A percentile compares a stretch with the other conserved stretches of the same genome.
These are phyloP conservation scores for Phytophthora syringae DNA, from an alignment of 352 stramenopile genomes.

Conservation along the genomic window DNA sequence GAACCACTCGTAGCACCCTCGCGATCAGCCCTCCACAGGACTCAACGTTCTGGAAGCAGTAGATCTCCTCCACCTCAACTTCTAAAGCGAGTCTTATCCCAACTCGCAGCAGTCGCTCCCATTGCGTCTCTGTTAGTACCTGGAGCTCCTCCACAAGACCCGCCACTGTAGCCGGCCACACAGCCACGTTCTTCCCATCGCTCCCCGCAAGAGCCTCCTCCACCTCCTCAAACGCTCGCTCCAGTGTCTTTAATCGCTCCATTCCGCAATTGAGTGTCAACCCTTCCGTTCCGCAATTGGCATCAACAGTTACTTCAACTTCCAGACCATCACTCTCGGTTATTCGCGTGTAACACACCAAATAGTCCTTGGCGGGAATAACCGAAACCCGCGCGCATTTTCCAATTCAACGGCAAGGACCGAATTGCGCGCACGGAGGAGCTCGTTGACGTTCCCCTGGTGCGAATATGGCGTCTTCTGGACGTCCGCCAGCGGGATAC, in stretches of 20 bases:
- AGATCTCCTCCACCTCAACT: slow-evolving; percentile 33
- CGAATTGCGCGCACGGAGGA: not conserved
- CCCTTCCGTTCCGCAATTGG: not conserved
- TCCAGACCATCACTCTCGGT: slow-evolving; percentile 19
- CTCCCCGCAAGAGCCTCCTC: not conserved
- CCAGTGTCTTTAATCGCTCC: slow-evolving; percentile 2
- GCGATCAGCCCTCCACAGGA: slow-evolving; percentile 32
- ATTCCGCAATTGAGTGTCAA: not conserved
- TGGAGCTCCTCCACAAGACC: slow-evolving; percentile 29
- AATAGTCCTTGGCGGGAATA: slow-evolving; percentile 15
- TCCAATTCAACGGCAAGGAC: slow-evolving; percentile 10
- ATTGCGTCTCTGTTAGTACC: slow-evolving; percentile 42
- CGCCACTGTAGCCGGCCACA: slow-evolving; percentile 14
- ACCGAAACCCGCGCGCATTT: slow-evolving; percentile 9
- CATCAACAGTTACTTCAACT: slow-evolving; percentile 23
- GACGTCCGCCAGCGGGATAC: not conserved
- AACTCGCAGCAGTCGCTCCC: slow-evolving; percentile 29
- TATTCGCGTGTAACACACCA: not conserved
- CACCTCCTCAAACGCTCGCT: slow-evolving; percentile 2
- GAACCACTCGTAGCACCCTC: slow-evolving; percentile 29
- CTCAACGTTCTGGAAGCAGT: slow-evolving; percentile 45
- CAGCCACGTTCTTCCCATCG: slow-evolving; percentile 1
- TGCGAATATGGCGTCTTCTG: slow-evolving; percentile 15
- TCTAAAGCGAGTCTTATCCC: slow-evolving; percentile 36
- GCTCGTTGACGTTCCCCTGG: not conserved